Evolutionary conservation across 345 rosid genomes (phyloP), one percentile per base, ranked within the genome.

Genomic region (Lumnitzera racemosa): DNA sequence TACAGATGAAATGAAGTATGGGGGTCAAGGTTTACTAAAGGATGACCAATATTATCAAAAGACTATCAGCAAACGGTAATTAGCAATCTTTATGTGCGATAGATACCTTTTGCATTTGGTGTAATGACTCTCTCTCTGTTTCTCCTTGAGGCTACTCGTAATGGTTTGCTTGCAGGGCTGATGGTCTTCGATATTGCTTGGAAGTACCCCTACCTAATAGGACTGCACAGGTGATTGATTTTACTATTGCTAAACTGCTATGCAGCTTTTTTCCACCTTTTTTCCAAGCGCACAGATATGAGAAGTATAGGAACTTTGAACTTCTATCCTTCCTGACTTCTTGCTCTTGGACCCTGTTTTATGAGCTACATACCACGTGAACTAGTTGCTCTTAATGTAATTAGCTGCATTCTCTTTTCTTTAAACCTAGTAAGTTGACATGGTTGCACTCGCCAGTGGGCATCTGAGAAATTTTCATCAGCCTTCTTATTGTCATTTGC

Each of bases 191-290:
- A 65, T 80, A 81, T 68, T 86, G 89, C 91, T 72, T 90, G 68
- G 89, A 86, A 71, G 80, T 88, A 63, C 77, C 73, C 75, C 71
- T 94, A 59, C 97, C 97, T 47, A 74, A 85, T 79, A 83, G 97
- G 75, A 88, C 90, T 69, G 97, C 96, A 29, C 99, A 90, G 85
- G 99, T 87, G 61, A 53, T 82, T 66, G 68, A 63, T 63, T 67
- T 65, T 53, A 51, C 65, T 31, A 27, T 36, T 36, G 43, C 43
- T 36, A 36, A 36, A 9, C 43, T 36, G 43, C 10, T 36, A 36
- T 36, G 11, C 27, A 43, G 24, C 48, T 51, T 46, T 43, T 46
- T 46, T 58, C 61, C 24, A 47, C 4, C 31, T 14, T 15, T n/a
- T 20, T 24, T 58, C 53, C 12, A 13, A 7, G 11, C 48, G 46